A percentile compares a stretch with the other conserved stretches of the same genome.
Evolutionary conservation across 2,329 filamentous ascomycete species (phyloP).

Genomic region (Phialophora tarda): DNA sequence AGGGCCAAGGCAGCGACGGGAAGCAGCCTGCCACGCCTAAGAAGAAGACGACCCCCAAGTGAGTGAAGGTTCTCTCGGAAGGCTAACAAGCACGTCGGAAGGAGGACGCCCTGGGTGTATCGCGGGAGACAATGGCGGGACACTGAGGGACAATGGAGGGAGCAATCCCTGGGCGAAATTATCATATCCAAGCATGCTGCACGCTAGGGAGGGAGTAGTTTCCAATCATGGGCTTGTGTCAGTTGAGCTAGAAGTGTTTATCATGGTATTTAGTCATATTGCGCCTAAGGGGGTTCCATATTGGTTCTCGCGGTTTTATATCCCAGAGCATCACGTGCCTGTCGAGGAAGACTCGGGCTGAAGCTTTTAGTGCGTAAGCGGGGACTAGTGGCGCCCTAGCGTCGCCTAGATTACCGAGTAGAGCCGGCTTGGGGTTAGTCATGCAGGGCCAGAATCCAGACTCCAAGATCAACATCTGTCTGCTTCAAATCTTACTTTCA

Average conservation of each 20-base stretch:
- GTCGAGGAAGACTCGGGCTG: no score
- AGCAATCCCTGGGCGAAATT: not conserved
- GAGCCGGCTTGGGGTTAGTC: not conserved
- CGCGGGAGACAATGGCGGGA: not conserved
- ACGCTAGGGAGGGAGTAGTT: not conserved
- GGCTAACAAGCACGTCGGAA: not conserved
- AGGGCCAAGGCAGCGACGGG: not conserved
- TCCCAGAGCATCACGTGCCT: no score
- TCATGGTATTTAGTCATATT: not conserved
- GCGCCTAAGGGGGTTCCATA: not conserved
- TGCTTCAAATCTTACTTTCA: conserved; percentile 2
- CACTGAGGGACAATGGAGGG: no score
- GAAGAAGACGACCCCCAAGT: not conserved
- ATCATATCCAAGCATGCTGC: not conserved
- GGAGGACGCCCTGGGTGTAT: not conserved
- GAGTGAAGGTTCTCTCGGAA: not conserved
- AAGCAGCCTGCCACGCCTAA: not conserved
- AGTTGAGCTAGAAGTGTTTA: not conserved
- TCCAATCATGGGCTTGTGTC: no score
- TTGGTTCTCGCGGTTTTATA: not conserved
- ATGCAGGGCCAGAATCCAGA: not conserved
- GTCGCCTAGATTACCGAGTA: not conserved
- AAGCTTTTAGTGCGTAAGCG: not conserved
- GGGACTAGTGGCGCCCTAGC: not conserved
- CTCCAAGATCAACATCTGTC: not conserved